A percentile compares a stretch with the other conserved stretches of the same genome.
These are phyloP conservation scores for Gryganskiella cystojenkinii DNA, from an alignment of 192 early-diverging fungal genomes.

Conservation along the genomic window DNA sequence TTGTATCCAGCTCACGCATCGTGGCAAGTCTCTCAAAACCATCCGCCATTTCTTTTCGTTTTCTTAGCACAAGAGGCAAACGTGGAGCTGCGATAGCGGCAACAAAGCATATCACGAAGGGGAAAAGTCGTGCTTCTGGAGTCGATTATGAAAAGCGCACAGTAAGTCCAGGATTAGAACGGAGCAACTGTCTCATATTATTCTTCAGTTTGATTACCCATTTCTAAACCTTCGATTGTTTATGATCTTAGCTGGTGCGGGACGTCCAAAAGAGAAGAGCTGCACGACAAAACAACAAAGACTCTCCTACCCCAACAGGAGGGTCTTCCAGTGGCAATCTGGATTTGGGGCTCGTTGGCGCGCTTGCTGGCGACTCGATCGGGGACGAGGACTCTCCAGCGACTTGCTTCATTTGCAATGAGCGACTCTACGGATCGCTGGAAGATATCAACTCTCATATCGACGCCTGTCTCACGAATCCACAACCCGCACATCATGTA, in stretches of 20 bases:
- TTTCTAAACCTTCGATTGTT: background rate
- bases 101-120: conserved; percentile 59
- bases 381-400: conserved; percentile 44
- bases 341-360: conserved; percentile 11
- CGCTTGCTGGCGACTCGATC: conserved; percentile 17
- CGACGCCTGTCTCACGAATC: conserved; percentile 71
- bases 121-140: conserved; percentile 50
- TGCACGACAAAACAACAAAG: conserved; percentile 31
- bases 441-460: conserved; percentile 81
- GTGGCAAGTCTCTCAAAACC: background rate
- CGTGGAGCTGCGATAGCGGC: conserved; percentile 68
- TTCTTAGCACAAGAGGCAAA: conserved; percentile 52
- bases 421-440: conserved; percentile 63
- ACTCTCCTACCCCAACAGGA: conserved; percentile 6
- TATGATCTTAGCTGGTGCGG: conserved; percentile 16
- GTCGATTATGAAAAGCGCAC: conserved; percentile 31
- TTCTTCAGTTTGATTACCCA: background rate
- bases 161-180: conserved; percentile 14
- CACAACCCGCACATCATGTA: conserved; percentile 16
- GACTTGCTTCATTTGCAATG: conserved; percentile 75
- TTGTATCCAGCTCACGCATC: conserved; percentile 19
- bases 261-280: conserved; percentile 46
- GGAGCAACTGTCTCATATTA: background rate
- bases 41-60: background rate
- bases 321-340: conserved; percentile 16